Percentiles rank a stretch among this genome's conserved stretches.
These are phyloP conservation scores for Ophiostoma australiae DNA, from an alignment of 2,329 filamentous ascomycete genomes.

Conservation along the genomic window DNA sequence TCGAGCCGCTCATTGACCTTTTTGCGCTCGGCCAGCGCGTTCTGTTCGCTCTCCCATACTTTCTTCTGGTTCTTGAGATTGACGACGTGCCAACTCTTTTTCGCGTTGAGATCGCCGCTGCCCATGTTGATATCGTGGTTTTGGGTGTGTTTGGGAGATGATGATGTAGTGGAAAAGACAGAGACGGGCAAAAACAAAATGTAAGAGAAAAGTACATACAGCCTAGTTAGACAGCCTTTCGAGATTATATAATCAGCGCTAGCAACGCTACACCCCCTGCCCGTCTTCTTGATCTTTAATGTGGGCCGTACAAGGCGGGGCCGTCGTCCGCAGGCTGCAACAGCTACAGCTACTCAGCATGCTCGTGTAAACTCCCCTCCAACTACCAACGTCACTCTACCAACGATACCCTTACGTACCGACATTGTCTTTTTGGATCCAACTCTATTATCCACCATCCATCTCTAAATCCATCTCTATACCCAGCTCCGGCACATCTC, in stretches of 20 bases:
- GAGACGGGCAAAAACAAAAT: background rate
- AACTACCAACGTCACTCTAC: conserved; percentile 2
- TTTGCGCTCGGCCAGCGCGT: conserved; percentile 90
- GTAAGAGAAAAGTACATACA: background rate
- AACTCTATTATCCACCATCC: background rate
- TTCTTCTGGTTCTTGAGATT: conserved; percentile 84
- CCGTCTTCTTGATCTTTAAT: background rate
- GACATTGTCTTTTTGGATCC: background rate
- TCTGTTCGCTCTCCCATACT: conserved; percentile 88
- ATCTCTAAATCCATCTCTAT: background rate
- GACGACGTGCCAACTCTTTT: conserved; percentile 91
- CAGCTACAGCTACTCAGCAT: conserved; percentile 1
- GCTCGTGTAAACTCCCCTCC: background rate
- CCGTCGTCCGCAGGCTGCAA: background rate
- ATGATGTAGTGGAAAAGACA: background rate
- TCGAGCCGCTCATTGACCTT: conserved; percentile 85
- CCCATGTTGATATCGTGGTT: conserved; percentile 54
- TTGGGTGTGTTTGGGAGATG: background rate
- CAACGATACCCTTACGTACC: background rate
- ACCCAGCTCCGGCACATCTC: background rate
- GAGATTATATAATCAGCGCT: background rate
- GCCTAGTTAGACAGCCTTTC: background rate
- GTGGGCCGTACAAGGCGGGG: background rate
- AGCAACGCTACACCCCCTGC: background rate
- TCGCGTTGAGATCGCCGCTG: conserved; percentile 84